phyloP scores from a whole-genome alignment of 1,284 basidiomycete species.

The Dichomitus squalens region DNA sequence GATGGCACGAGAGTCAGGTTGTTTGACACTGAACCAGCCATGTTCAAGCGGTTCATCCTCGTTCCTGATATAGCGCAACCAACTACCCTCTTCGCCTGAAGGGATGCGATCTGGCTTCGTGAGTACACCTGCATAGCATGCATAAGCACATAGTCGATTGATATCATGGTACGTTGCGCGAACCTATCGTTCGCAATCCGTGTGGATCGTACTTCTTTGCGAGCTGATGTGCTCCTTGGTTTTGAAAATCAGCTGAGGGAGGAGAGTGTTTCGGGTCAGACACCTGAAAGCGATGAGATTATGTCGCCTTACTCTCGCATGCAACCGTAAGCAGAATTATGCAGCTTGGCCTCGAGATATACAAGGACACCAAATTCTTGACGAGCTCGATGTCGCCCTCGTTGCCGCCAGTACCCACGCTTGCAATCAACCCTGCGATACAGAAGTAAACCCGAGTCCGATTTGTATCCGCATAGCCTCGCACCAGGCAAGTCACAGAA shows the following conservation, averaged over 20 bases:
- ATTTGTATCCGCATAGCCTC: constrained; percentile 6
- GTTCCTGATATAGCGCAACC: constrained; percentile 63
- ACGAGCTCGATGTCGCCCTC: constrained; percentile 63
- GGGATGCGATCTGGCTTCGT: constrained; percentile 80
- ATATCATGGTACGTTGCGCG: constrained; percentile 11
- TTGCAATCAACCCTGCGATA: constrained; percentile 64
- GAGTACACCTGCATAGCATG: constrained; percentile 59
- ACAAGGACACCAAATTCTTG: constrained; percentile 50
- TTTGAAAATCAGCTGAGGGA: constrained; percentile 70
- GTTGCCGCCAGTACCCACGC: constrained; percentile 52
- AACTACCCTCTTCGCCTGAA: constrained; percentile 56
- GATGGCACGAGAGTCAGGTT: constrained; percentile 61
- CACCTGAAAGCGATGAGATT: background rate
- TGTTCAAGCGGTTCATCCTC: constrained; percentile 53
- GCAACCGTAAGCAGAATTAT: constrained; percentile 72
- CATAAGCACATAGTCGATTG: background rate
- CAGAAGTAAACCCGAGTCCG: background rate
- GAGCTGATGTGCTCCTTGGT: constrained; percentile 66
- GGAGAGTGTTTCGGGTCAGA: background rate
- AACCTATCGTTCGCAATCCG: constrained; percentile 72
- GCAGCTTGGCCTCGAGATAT: constrained; percentile 65
- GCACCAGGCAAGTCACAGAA: constrained; percentile 73
- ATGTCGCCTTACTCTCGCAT: constrained; percentile 61
- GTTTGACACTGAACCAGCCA: constrained; percentile 77
- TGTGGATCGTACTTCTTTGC: constrained; percentile 58